These are phyloP conservation scores for Protomyces gravidus DNA, from an alignment of 1,139 yeast genomes.

Conservation along the genomic window DNA sequence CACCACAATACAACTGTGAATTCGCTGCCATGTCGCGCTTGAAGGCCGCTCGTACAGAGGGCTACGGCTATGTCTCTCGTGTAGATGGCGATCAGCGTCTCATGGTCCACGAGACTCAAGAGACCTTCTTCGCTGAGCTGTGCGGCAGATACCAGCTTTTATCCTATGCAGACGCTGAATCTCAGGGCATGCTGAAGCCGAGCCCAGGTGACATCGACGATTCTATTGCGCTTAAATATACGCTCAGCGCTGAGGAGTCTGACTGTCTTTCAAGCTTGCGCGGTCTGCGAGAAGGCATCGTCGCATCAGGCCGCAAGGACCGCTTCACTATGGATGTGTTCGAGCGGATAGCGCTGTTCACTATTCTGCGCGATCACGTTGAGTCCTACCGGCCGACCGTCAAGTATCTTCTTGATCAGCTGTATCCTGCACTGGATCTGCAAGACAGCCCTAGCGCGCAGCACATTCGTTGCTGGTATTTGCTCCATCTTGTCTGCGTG, in stretches of 20 bases:
- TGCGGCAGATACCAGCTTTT: conserved; percentile 3
- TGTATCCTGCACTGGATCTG: conserved; percentile 23
- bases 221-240: neutral
- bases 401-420: conserved; percentile 32
- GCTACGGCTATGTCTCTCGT: conserved; percentile 34
- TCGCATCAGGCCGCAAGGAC: conserved; percentile 31
- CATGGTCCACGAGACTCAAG: conserved; percentile 29
- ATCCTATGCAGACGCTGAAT: conserved; percentile 2
- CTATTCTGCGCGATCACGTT: conserved; percentile 34
- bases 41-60: conserved; percentile 7
- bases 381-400: conserved; percentile 35
- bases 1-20: no score
- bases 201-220: neutral
- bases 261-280: conserved; percentile 29
- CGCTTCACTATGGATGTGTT: conserved; percentile 26
- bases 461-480: neutral
- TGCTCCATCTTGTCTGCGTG: conserved; percentile 11
- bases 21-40: neutral
- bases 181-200: neutral
- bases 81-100: conserved; percentile 32
- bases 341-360: conserved; percentile 33
- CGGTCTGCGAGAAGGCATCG: conserved; percentile 34
- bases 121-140: conserved; percentile 30
- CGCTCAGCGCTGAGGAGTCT: conserved; percentile 3
- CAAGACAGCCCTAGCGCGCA: neutral